Conservation (phyloP, 1,284 basidiomycete genomes). For the Amylostereum areolatum region DNA sequence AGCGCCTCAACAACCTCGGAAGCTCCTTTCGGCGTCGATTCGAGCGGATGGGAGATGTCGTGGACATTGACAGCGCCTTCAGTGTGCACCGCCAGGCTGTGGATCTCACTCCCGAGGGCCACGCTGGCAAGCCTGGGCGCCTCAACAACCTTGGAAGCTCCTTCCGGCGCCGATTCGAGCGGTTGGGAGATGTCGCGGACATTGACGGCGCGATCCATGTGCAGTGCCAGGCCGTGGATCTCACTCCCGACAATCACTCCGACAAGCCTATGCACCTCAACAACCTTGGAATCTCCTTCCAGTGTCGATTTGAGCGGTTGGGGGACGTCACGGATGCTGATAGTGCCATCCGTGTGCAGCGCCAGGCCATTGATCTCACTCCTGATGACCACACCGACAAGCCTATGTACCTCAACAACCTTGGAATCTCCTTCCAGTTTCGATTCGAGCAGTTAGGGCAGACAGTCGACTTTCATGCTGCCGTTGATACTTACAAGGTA, state of each 20-base stretch:
- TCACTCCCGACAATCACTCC: conserved; percentile 3
- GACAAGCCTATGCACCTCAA: conserved; percentile 10
- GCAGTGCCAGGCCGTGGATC: background rate
- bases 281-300: conserved; percentile 21
- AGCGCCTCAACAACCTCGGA: background rate
- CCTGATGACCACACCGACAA: background rate
- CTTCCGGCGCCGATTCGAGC: no score
- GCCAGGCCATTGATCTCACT: background rate
- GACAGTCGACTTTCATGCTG: no score
- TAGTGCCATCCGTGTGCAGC: background rate
- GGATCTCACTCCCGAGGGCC: no score
- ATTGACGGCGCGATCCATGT: background rate
- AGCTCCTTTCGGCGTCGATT: background rate
- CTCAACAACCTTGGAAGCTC: no score
- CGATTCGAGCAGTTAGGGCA: background rate
- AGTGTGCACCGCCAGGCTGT: background rate
- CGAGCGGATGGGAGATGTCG: background rate
- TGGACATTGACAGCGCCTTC: background rate
- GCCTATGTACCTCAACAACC: background rate
- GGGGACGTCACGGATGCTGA: conserved; percentile 1
- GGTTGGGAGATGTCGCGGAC: background rate
- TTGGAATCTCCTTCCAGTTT: background rate
- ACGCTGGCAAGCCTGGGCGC: no score
- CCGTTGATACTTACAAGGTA: no score
- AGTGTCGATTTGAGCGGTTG: conserved; percentile 17